Base-by-base conservation (phyloP, 2,329 filamentous ascomycete genomes). In the Aspergillus persii region DNA sequence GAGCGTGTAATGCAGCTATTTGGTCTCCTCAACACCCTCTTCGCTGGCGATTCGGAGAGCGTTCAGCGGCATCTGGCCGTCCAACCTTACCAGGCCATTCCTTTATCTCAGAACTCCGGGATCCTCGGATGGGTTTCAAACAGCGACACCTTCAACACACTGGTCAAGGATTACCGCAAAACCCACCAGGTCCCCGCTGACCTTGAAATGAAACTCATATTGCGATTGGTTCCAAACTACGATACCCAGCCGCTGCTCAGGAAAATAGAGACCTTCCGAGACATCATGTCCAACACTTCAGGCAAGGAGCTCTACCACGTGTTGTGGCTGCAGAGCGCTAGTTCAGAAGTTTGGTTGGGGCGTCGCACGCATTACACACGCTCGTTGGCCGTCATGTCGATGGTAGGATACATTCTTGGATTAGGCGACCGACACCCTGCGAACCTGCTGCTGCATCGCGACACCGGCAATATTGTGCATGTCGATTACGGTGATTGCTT, bases 401-500 rank as follows among this genome's bases (percentile, higher is more conserved):
- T 99, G 92, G 95, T 98, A 15, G 95, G 95, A 63, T 99, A 99
- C 76, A 98, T 99, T 65, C 86, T 99, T 23, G 96, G 95, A 61
- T 83, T 99, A 11, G 95, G 95, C 56, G 95, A 99, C 79, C 89
- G 96, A 50, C 95, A 99, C 77, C 96, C 96, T 41, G 96, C 92
- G 61, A 99, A 99, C 76, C 80, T 99, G 70, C 96, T 99, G 89
- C 88, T 99, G 44, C 95, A 99, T 76, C 89, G 92, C 41, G 87
- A 95, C 61, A 98, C 94, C 1, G 95, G 95, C 72, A 96, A 96
- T 80, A 95, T 99, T 63, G 89, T 99, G 66, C 95, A 99, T 74
- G 98, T 99, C 68, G 95, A 99, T 81, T 99, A 99, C 70, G 96
- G 95, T 68, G 95, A 99, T 79, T 99, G 95, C 75, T 99, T 99